Conservation (phyloP, 2,329 filamentous ascomycete genomes). For the Capronia americana region DNA sequence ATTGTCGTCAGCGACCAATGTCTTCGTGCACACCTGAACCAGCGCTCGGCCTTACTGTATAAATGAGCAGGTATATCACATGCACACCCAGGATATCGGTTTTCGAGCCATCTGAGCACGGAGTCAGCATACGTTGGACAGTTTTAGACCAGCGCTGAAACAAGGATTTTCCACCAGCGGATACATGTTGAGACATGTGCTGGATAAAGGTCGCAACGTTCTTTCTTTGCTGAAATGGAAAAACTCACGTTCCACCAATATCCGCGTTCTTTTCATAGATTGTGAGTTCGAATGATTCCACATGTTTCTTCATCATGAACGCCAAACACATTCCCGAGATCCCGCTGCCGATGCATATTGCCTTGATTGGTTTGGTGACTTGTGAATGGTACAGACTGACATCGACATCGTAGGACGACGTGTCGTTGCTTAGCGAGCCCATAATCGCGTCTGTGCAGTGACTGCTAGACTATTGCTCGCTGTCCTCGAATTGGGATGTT, state of each 20-base stretch:
- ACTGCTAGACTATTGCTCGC: too few species aligned
- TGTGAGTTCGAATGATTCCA: conserved; percentile 44
- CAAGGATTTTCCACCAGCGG: too few species aligned
- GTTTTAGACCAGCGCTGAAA: too few species aligned
- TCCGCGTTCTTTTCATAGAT: conserved; percentile 52
- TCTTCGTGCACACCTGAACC: not conserved
- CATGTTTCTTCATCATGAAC: conserved; percentile 30
- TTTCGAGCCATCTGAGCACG: conserved; percentile 43
- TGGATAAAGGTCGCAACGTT: too few species aligned
- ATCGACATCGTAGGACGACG: too few species aligned
- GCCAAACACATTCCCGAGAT: conserved; percentile 26
- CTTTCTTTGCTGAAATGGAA: too few species aligned
- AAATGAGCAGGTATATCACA: conserved; percentile 25
- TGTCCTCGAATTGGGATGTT: too few species aligned
- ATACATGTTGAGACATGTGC: too few species aligned
- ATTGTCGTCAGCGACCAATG: not conserved
- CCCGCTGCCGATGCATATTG: conserved; percentile 32
- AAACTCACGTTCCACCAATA: conserved; percentile 49
- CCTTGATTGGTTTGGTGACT: conserved; percentile 18
- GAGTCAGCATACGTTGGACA: not conserved
- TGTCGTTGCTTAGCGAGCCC: too few species aligned
- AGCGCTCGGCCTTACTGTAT: conserved; percentile 1
- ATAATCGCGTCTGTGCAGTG: too few species aligned
- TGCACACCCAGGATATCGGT: conserved; percentile 45
- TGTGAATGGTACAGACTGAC: conserved; percentile 1